Evolutionary conservation across 345 rosid genomes (phyloP).

Genomic region (Microcos paniculata): DNA sequence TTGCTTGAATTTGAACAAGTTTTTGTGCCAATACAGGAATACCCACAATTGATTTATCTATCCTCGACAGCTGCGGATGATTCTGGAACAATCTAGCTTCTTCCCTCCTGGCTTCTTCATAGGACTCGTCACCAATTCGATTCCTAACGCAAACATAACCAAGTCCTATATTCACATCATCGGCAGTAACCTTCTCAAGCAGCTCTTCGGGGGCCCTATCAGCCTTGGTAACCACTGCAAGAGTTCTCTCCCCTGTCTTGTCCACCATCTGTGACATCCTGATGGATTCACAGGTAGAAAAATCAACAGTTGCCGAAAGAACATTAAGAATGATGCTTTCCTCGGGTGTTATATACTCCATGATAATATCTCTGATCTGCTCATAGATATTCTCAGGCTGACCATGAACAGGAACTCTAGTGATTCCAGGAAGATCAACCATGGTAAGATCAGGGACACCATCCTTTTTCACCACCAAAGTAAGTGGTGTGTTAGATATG

Average conservation of each 20-base stretch:
- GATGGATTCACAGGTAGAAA: conserved; percentile 57
- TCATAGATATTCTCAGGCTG: conserved; percentile 54
- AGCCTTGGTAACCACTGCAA: conserved; percentile 56
- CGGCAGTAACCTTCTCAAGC: conserved; percentile 40
- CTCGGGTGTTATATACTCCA: conserved; percentile 44
- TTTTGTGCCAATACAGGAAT: conserved; percentile 38
- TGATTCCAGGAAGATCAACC: conserved; percentile 67
- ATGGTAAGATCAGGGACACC: conserved; percentile 57
- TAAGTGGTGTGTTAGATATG: conserved; percentile 40
- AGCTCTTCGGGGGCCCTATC: conserved; percentile 56
- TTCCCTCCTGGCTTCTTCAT: conserved; percentile 31
- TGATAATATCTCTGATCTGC: conserved; percentile 41
- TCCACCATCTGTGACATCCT: conserved; percentile 54
- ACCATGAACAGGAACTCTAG: conserved; percentile 49
- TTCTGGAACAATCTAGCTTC: conserved; percentile 26
- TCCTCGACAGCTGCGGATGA: conserved; percentile 28
- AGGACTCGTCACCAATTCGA: conserved; percentile 38
- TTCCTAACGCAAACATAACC: conserved; percentile 64
- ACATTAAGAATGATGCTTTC: conserved; percentile 56
- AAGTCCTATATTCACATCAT: conserved; percentile 43
- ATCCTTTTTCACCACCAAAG: conserved; percentile 43
- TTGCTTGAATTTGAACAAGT: conserved; percentile 37
- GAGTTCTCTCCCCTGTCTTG: conserved; percentile 44
- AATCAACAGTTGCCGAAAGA: conserved; percentile 48
- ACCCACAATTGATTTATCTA: conserved; percentile 40